These are phyloP conservation scores for Ganoderma boninense DNA, from an alignment of 1,284 basidiomycete species.

Conservation along the genomic window DNA sequence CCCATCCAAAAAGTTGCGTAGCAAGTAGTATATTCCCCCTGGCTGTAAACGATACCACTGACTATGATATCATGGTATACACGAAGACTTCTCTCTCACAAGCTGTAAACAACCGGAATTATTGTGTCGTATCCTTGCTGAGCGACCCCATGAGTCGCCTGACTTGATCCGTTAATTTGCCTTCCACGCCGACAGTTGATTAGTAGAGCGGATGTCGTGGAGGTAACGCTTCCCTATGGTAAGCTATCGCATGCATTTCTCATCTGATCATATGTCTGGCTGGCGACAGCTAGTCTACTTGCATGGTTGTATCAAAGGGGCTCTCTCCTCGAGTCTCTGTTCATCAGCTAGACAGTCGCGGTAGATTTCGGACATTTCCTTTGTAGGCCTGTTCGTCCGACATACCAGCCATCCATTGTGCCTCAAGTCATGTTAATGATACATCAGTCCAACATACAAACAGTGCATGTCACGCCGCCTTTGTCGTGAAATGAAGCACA, in stretches of 20 bases:
- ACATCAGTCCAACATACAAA: background rate
- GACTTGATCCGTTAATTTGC: background rate
- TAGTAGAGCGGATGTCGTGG: background rate
- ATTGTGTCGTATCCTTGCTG: background rate
- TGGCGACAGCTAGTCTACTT: background rate
- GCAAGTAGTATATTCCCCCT: constrained; percentile 28
- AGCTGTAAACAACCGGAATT: constrained; percentile 19
- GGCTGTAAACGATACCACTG: constrained; percentile 33
- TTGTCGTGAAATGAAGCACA: constrained; percentile 64
- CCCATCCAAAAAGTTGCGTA: constrained; percentile 28
- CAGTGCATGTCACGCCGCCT: background rate
- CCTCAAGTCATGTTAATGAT: background rate
- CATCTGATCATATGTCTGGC: background rate
- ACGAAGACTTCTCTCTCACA: constrained; percentile 25
- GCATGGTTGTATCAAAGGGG: background rate
- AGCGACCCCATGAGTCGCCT: background rate
- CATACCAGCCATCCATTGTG: background rate
- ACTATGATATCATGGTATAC: constrained; percentile 33
- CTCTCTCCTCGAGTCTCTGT: background rate
- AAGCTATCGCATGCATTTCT: background rate
- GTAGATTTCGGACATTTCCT: background rate
- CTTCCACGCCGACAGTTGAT: too few relatives aligned
- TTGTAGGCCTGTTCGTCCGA: background rate
- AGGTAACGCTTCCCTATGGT: background rate
- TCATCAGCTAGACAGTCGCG: background rate